phyloP scores from a whole-genome alignment of 306 rosid genomes.

The Trifolium subterraneum region DNA sequence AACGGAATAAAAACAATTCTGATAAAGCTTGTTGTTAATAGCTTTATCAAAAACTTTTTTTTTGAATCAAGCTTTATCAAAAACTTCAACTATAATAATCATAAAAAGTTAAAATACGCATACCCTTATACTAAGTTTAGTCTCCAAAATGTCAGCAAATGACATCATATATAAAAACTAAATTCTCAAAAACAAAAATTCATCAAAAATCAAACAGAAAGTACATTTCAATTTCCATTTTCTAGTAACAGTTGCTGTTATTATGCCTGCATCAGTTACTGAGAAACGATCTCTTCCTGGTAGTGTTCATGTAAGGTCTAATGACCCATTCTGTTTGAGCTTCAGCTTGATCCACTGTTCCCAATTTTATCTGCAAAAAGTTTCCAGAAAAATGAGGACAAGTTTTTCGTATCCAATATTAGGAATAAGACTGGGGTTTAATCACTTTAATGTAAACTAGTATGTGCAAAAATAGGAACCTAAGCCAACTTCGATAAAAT shows the following conservation, averaged over 20 bases:
- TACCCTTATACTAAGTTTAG: background rate
- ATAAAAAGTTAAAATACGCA: background rate
- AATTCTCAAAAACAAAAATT: background rate
- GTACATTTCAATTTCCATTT: constrained; percentile 7
- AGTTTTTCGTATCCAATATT: background rate
- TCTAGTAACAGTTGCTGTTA: background rate
- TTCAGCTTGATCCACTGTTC: constrained; percentile 83
- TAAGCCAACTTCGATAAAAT: background rate
- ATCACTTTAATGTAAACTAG: constrained; percentile 20
- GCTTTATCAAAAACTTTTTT: background rate
- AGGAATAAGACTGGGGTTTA: background rate
- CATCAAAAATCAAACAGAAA: constrained; percentile 3
- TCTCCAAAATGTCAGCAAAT: background rate
- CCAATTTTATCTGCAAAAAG: constrained; percentile 69
- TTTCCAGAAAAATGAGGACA: constrained; percentile 16
- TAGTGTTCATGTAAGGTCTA: constrained; percentile 83
- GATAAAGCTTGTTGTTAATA: background rate
- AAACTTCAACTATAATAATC: background rate
- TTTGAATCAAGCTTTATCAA: background rate
- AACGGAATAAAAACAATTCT: too few species aligned
- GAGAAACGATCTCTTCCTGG: constrained; percentile 63
- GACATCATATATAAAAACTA: background rate
- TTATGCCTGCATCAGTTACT: constrained; percentile 52
- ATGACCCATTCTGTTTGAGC: constrained; percentile 84
- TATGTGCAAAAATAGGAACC: background rate